A percentile compares a stretch with the other conserved stretches of the same genome.
These are phyloP conservation scores for Podospora pseudocomata DNA, from an alignment of 495 filamentous ascomycete species.

Conservation along the genomic window DNA sequence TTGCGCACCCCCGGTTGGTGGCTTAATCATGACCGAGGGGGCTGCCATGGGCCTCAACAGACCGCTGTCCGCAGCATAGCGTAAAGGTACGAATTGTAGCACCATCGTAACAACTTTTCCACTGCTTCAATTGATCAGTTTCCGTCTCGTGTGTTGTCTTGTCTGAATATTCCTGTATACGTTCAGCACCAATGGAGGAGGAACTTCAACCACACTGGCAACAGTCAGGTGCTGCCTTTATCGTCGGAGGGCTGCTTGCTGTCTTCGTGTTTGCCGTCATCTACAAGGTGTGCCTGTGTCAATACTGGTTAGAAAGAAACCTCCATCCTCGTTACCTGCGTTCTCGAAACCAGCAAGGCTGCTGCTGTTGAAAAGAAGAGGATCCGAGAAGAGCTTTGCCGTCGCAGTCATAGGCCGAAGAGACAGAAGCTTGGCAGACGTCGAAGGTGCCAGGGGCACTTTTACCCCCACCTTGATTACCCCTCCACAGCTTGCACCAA, in stretches of 20 bases:
- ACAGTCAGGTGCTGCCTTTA: background rate
- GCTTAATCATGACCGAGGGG: background rate
- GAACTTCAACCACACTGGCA: background rate
- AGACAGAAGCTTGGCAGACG: background rate
- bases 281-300: background rate
- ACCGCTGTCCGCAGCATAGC: background rate
- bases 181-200: background rate
- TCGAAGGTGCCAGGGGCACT: background rate
- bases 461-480: background rate
- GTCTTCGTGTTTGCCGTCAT: background rate
- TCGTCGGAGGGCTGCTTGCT: background rate
- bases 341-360: background rate
- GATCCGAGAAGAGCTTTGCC: background rate
- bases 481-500: background rate
- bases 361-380: background rate
- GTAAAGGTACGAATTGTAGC: background rate
- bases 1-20: background rate
- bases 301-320: background rate
- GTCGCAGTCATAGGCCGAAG: background rate
- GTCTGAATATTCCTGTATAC: background rate
- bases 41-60: background rate
- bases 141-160: background rate
- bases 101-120: background rate
- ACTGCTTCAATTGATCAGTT: background rate
- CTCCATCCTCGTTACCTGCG: background rate